Base-by-base conservation (phyloP, 352 stramenopile species). In the Phytophthora idaei region DNA sequence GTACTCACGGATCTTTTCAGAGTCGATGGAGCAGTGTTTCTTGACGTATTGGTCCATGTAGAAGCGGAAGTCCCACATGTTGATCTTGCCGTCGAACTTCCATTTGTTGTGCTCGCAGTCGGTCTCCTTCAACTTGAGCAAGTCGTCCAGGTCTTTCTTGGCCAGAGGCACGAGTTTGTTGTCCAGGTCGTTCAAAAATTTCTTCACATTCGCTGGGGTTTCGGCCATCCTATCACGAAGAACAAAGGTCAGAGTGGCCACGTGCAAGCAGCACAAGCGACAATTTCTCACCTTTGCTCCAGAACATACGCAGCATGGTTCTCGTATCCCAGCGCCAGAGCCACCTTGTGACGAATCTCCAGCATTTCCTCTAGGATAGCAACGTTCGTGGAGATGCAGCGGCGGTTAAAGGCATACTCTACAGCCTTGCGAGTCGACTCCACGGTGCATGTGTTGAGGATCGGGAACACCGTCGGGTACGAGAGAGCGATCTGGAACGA, bases 1-100 rank as follows among this genome's bases (percentile, higher is more conserved):
- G 68, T 92, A 97, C 65, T 95, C 81, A 56, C 83, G 82, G n/a
- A 97, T 74, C 57, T 90, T 85, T 63, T 97, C 86, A 4, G 84
- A 71, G 70, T 97, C 90, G 39, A 97, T 94, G 39, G 85, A 87
- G 70, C 85, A 95, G 71, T 96, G 71, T 47, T 94, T 86, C 67
- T 96, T 96, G 37, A 95, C 74, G 70, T 89, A 90, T 52, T 90
- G 76, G 65, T 95, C 88, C 73, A 89, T 90, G 78, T 97, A 97
- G 76, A 94, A 97, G 17, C 77, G 78, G 51, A 92, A 93, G 75
- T 97, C 91, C 86, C 88, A 97, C 71, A 95, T 93, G 74, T 97
- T 93, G 69, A 97, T 76, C 64, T 93, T 90, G 48, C 85, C 88
- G 62, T 95, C 87, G 58, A 91, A 92, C 54, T 87, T 78, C 74